Conservation (phyloP, 495 filamentous ascomycete species). For the Talaromyces trachyspermus region DNA sequence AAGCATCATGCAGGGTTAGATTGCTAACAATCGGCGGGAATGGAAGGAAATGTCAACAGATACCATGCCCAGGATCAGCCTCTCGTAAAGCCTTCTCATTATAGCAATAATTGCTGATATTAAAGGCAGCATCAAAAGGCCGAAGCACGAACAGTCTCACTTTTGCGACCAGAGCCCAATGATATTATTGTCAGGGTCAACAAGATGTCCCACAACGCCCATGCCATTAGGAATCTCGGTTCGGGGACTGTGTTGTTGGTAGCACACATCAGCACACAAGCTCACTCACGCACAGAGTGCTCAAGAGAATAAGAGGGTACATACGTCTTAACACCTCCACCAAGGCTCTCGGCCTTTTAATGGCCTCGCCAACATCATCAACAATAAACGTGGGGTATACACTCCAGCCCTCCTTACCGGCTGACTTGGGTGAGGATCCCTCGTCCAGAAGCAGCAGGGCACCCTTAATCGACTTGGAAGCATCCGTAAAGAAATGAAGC, state of each 20-base stretch:
- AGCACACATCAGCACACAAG: background rate
- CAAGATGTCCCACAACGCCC: constrained; percentile 1
- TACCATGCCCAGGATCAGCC: too few relatives aligned
- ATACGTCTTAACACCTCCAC: constrained; percentile 6
- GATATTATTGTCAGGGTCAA: constrained; percentile 2
- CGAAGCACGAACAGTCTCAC: background rate
- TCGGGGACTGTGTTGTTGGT: background rate
- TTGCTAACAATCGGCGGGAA: too few relatives aligned
- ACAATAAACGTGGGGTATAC: constrained; percentile 1
- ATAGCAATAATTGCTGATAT: background rate
- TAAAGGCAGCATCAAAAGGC: background rate
- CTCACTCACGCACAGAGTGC: background rate
- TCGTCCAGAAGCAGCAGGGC: constrained; percentile 3
- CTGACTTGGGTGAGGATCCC: background rate
- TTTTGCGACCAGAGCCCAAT: constrained; percentile 5
- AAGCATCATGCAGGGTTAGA: too few relatives aligned
- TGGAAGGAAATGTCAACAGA: too few relatives aligned
- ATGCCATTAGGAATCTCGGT: constrained; percentile 3
- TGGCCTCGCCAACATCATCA: constrained; percentile 1
- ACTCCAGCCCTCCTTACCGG: constrained; percentile 2
- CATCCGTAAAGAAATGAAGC: constrained; percentile 4
- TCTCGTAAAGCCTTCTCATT: background rate
- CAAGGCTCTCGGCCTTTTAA: constrained; percentile 1
- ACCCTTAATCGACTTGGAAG: constrained; percentile 1
- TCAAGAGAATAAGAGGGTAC: background rate